Percentiles rank a stretch among this genome's conserved stretches.
Evolutionary conservation across 345 rosid genomes (phyloP).

Genomic region (Capsella bursapastoris): DNA sequence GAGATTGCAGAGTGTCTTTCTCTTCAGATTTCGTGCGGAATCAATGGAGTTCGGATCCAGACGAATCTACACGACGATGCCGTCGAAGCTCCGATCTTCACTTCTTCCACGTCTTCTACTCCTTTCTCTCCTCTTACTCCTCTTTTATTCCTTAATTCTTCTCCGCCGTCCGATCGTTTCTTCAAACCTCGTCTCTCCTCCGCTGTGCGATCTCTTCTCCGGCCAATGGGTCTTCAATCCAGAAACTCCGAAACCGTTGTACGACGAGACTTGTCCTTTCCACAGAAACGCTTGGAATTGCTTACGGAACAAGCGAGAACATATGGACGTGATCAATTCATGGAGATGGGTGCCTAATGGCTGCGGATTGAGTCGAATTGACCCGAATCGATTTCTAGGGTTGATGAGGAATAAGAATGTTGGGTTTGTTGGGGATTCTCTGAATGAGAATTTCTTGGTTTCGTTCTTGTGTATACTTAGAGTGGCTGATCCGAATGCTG

Average conservation of each 20-base stretch:
- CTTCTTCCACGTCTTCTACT: constrained; percentile 55
- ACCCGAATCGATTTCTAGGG: constrained; percentile 62
- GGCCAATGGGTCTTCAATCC: constrained; percentile 72
- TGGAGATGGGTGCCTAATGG: constrained; percentile 81
- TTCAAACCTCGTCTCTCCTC: constrained; percentile 32
- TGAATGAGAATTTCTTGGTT: constrained; percentile 87
- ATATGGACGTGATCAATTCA: constrained; percentile 76
- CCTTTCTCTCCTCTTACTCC: constrained; percentile 59
- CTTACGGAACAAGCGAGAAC: constrained; percentile 63
- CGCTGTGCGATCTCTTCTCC: constrained; percentile 69
- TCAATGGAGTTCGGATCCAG: constrained; percentile 39
- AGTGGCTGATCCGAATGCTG: constrained; percentile 67
- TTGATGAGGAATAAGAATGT: constrained; percentile 74
- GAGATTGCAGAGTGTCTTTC: constrained; percentile 12
- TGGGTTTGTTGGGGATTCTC: constrained; percentile 90
- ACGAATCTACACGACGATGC: constrained; percentile 50
- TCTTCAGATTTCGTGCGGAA: constrained; percentile 22
- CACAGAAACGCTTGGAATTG: constrained; percentile 97
- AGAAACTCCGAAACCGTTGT: constrained; percentile 47
- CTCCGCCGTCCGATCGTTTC: constrained; percentile 43
- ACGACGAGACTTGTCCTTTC: constrained; percentile 88
- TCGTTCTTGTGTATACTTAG: constrained; percentile 82
- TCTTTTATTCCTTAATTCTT: constrained; percentile 51
- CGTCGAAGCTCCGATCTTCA: constrained; percentile 58
- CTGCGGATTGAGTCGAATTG: constrained; percentile 63